A percentile compares a stretch with the other conserved stretches of the same genome.
Evolutionary conservation across 2,329 filamentous ascomycete species (phyloP).

Genomic region (Pyrenochaeta sp.): DNA sequence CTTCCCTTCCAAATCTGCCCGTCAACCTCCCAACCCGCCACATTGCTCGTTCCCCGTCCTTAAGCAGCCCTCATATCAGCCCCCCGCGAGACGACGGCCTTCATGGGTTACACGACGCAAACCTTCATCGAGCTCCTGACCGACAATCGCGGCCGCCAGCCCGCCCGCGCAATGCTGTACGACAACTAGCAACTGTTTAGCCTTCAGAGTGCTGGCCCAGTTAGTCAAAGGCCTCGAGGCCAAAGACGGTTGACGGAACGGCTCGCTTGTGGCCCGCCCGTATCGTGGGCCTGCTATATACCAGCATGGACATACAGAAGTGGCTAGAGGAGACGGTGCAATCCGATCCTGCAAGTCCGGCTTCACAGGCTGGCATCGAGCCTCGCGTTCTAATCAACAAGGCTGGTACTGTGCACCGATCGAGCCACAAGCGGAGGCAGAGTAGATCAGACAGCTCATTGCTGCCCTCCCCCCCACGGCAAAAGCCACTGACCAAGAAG

Average conservation of each 20-base stretch:
- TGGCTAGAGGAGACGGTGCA: constrained; percentile 55
- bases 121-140: constrained; percentile 19
- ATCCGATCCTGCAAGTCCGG: constrained; percentile 36
- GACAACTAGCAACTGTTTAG: constrained; percentile 17
- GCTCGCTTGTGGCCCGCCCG: constrained; percentile 27
- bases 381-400: constrained; percentile 29
- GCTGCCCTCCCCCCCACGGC: constrained; percentile 27
- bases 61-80: not conserved
- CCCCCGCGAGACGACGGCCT: constrained; percentile 1
- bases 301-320: constrained; percentile 53
- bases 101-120: constrained; percentile 33
- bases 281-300: constrained; percentile 6
- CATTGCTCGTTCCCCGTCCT: not conserved
- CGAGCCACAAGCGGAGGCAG: constrained; percentile 41
- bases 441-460: constrained; percentile 51
- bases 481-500: constrained; percentile 7
- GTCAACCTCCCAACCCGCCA: not conserved
- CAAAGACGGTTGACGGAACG: constrained; percentile 20
- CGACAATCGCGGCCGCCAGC: constrained; percentile 21
- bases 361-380: constrained; percentile 26
- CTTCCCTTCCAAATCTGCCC: not conserved
- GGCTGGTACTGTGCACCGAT: constrained; percentile 17
- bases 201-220: constrained; percentile 15
- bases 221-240: no score
- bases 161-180: constrained; percentile 35